Evolutionary conservation across 2,329 filamentous ascomycete species (phyloP), one percentile per base, ranked within the genome.

Genomic region (Fusarium avenaceum): DNA sequence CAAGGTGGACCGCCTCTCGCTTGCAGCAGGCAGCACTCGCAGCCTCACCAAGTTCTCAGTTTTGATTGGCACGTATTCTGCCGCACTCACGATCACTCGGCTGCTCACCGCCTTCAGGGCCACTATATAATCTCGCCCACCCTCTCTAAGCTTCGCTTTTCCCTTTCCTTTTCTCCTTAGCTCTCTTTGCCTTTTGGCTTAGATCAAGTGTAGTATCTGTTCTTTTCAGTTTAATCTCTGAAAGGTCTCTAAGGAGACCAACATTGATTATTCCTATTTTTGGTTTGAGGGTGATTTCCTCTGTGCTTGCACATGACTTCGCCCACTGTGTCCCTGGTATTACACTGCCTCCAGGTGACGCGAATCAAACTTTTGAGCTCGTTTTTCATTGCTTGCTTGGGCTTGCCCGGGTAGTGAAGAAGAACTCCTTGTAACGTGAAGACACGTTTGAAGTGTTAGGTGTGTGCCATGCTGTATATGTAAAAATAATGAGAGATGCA

Each of bases 161-260:
- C 67, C 63, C 19, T 69, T 77, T 55, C 72, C 73, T 72, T 78
- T 79, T 72, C 63, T 78, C 78, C 69, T 77, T 76, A 81, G 79
- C 79, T 81, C 79, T 80, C 79, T 80, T 81, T 81, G 79, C 79
- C 83, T 84, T 85, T 85, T 88, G 86, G 89, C 88, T 92, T 92
- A 93, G 91, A 93, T 93, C 91, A 93, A 93, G 90, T 93, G 90
- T 93, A 93, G 91, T 93, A 93, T 92, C 90, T 93, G 91, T 94
- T 94, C 91, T 94, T 93, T 92, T 93, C 90, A 94, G 92, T 93
- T 94, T 95, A 94, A 94, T 93, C 90, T 91, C 92, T 94, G 91
- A 91, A 92, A 93, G 86, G 86, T 85, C 84, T 85, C 89, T 87
- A 92, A 83, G 85, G 88, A 85, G 84, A 83, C 84, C 85, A 87